These are phyloP conservation scores for Aegilops bicornis DNA, from an alignment of 176 grass and related monocot species.

Conservation along the genomic window DNA sequence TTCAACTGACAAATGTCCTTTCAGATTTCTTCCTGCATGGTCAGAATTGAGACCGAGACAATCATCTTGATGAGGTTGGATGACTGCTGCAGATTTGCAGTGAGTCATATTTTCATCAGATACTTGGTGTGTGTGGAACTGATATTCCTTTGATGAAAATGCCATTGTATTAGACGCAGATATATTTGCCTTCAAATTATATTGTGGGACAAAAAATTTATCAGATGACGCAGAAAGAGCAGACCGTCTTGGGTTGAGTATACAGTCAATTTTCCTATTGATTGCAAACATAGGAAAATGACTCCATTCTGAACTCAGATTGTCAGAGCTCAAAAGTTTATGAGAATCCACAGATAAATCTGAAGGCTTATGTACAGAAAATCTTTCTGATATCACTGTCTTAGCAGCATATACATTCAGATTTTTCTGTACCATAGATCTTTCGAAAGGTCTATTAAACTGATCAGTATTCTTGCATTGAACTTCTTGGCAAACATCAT, in stretches of 20 bases:
- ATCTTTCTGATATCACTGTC: conserved; percentile 45
- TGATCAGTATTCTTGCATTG: conserved; percentile 34
- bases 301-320: conserved; percentile 37
- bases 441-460: conserved; percentile 37
- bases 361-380: conserved; percentile 49
- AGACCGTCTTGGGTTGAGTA: conserved; percentile 58
- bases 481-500: conserved; percentile 48
- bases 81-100: conserved; percentile 33
- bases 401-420: conserved; percentile 40
- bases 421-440: conserved; percentile 51
- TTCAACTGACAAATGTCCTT: conserved; percentile 45
- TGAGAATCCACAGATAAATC: conserved; percentile 38
- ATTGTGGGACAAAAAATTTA: conserved; percentile 39
- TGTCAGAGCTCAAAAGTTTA: conserved; percentile 35
- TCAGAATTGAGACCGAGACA: conserved; percentile 44
- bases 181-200: conserved; percentile 43
- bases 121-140: conserved; percentile 28
- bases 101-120: conserved; percentile 28
- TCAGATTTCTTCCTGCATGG: conserved; percentile 12
- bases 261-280: conserved; percentile 65
- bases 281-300: conserved; percentile 74
- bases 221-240: conserved; percentile 10
- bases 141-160: conserved; percentile 51
- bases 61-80: conserved; percentile 25
- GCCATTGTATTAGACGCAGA: conserved; percentile 36